Conservation (phyloP, 441 rosid species). For the Gossypium trilobum region DNA sequence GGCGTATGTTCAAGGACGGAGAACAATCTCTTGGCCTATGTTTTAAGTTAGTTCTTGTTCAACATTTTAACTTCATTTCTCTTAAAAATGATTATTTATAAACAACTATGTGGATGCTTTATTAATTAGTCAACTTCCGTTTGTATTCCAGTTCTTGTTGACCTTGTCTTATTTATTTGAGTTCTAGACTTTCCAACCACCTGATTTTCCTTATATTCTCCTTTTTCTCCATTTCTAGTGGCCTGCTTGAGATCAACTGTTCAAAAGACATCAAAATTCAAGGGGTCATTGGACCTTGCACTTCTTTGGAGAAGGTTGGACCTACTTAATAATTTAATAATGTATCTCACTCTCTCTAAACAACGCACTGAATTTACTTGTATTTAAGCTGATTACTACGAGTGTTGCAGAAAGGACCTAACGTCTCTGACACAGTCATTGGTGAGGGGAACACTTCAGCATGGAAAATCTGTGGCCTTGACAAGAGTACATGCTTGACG, state of each 20-base stretch:
- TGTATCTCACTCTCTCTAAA: neutral
- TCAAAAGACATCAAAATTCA: slow-evolving; percentile 94
- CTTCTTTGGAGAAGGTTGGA: slow-evolving; percentile 88
- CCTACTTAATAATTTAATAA: slow-evolving; percentile 7
- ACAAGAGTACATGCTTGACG: slow-evolving; percentile 86
- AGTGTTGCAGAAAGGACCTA: slow-evolving; percentile 85
- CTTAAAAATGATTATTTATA: neutral
- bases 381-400: neutral
- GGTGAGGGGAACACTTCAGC: slow-evolving; percentile 89
- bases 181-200: neutral
- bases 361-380: neutral
- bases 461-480: slow-evolving; percentile 98
- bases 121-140: neutral
- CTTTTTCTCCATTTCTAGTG: slow-evolving; percentile 42
- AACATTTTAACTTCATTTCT: neutral
- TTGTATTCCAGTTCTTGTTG: neutral
- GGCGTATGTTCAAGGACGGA: slow-evolving; percentile 82
- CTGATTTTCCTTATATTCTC: neutral
- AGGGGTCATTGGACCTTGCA: slow-evolving; percentile 89
- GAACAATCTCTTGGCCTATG: slow-evolving; percentile 91
- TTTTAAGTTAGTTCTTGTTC: slow-evolving; percentile 61
- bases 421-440: slow-evolving; percentile 70
- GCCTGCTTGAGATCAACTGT: slow-evolving; percentile 76
- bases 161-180: neutral
- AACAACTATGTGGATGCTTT: neutral